Conservation (phyloP, 306 rosid genomes). For the Cicer yamashitae region DNA sequence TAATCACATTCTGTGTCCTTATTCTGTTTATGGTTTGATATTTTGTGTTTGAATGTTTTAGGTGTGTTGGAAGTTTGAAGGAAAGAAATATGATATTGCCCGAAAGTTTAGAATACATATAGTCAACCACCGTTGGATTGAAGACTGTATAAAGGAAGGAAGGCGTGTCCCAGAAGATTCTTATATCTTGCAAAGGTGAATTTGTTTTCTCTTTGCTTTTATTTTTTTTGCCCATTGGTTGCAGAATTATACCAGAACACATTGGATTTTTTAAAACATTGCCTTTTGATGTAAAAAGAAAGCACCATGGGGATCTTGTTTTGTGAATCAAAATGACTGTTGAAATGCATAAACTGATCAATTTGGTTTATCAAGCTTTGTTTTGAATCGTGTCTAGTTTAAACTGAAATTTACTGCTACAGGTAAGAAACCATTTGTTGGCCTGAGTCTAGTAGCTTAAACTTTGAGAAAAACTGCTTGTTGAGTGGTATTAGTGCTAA, state of each 20-base stretch:
- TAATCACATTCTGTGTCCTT: neutral
- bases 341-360: constrained; percentile 18
- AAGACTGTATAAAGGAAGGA: constrained; percentile 79
- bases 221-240: neutral
- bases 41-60: constrained; percentile 41
- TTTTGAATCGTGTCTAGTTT: neutral
- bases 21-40: neutral
- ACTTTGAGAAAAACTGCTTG: neutral
- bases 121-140: constrained; percentile 88
- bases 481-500: neutral
- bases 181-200: constrained; percentile 68
- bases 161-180: constrained; percentile 72
- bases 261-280: constrained; percentile 11
- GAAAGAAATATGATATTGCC: constrained; percentile 71
- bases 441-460: neutral
- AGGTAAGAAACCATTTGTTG: neutral
- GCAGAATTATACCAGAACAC: neutral
- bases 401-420: constrained; percentile 18
- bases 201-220: neutral
- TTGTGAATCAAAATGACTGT: constrained; percentile 11
- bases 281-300: constrained; percentile 18
- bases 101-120: constrained; percentile 51
- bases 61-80: constrained; percentile 83
- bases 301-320: neutral
- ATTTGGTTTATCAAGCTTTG: neutral